These are phyloP conservation scores for Thelonectria discophora DNA, from an alignment of 2,329 filamentous ascomycete species.

Conservation along the genomic window DNA sequence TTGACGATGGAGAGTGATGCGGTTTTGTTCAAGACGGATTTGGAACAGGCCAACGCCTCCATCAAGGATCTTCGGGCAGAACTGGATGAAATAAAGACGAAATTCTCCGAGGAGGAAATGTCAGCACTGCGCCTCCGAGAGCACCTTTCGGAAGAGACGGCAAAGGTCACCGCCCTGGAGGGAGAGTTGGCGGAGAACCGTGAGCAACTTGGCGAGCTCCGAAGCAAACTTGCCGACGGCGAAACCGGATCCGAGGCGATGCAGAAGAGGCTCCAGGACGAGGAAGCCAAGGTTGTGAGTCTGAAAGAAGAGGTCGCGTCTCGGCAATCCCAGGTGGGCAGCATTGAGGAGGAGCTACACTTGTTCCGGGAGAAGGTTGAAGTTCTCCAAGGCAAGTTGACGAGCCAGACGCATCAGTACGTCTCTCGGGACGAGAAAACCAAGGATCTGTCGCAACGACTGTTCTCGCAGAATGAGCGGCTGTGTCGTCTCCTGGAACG, in stretches of 20 bases:
- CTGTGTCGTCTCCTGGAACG: constrained; percentile 85
- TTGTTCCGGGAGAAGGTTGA: constrained; percentile 73
- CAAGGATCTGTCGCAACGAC: constrained; percentile 83
- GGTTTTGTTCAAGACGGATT: constrained; percentile 68
- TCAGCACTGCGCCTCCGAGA: constrained; percentile 63
- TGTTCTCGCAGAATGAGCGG: constrained; percentile 86
- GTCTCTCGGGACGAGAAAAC: constrained; percentile 76
- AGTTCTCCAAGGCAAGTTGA: constrained; percentile 60
- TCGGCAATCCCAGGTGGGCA: constrained; percentile 78
- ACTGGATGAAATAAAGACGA: constrained; percentile 62
- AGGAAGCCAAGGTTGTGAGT: constrained; percentile 74
- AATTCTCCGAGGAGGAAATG: constrained; percentile 61
- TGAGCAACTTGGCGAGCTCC: constrained; percentile 72
- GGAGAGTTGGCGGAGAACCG: constrained; percentile 70
- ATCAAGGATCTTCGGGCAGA: constrained; percentile 66
- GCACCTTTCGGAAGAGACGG: constrained; percentile 60
- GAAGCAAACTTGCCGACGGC: constrained; percentile 79
- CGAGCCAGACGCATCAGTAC: constrained; percentile 64
- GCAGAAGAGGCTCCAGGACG: constrained; percentile 76
- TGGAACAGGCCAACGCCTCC: constrained; percentile 66
- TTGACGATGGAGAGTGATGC: constrained; percentile 68
- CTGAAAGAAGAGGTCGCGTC: constrained; percentile 77
- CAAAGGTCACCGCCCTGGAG: constrained; percentile 64
- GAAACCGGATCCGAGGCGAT: constrained; percentile 85
- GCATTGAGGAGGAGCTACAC: constrained; percentile 78